Evolutionary conservation across 257 asterid species (phyloP), one percentile per base, ranked within the genome.

Genomic region (Przewalskia tangutica): DNA sequence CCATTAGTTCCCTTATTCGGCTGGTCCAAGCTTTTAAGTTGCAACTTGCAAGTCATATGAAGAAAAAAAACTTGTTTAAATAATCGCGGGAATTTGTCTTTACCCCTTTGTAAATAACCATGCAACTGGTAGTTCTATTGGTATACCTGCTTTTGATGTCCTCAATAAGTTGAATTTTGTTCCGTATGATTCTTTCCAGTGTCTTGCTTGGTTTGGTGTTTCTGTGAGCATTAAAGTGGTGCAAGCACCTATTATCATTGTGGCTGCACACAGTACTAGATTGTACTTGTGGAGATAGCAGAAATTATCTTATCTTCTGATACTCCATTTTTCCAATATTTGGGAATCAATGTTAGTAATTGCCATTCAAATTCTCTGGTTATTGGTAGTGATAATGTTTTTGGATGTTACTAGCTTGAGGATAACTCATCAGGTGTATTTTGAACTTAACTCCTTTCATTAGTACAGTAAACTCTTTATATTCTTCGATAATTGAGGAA

Each of bases 41-140:
- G 11, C 80, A n/a, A 75, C 14, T 55, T 75, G 11, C 80, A 50
- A 73, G 80, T 13, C 62, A 14, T 48, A 48, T 75, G 46, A 70
- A 70, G 2, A 36, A 38, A 67, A 17, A 67, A 6, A 20, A 50
- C 46, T 13, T 73, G 62, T 48, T 50, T 14, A n/a, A 70, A 18
- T 70, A 70, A 42, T 70, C 0, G 0, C 36, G 17, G 6, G 2
- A 16, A 23, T 27, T 50, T 75, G 80, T 50, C 62, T 75, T 50
- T 50, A 75, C 62, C 80, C 80, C 80, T 75, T 44, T 75, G 80
- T 75, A 75, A 75, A 75, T 75, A 75, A 75, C 80, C 80, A 48
- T 50, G 80, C 79, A 75, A 75, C 23, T 75, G 80, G 62, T 75
- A 75, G 23, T 75, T 50, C 32, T 50, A n/a, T 75, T 75, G 58